Percentiles rank a stretch among this genome's conserved stretches.
Conservation (phyloP, 208 protist species). For the Entamoeba invadens region DNA sequence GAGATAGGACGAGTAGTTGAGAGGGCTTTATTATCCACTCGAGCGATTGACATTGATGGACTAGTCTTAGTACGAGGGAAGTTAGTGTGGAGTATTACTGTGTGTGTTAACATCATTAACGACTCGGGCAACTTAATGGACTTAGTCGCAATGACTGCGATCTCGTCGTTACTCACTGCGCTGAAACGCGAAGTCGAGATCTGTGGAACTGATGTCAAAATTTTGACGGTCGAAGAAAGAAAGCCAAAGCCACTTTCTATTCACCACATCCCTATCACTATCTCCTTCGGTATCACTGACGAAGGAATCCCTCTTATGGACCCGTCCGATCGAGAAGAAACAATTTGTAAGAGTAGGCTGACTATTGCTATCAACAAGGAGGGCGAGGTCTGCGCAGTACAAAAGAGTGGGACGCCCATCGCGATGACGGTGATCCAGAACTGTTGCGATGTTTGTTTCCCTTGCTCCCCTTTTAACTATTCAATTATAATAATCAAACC, state of each 20-base stretch:
- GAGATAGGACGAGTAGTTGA: neutral
- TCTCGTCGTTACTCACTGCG: neutral
- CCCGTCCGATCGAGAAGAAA: neutral
- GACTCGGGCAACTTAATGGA: neutral
- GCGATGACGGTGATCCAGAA: neutral
- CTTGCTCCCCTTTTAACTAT: no score
- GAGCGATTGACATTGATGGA: neutral
- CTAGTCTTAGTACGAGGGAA: neutral
- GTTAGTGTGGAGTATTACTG: neutral
- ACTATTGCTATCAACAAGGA: neutral
- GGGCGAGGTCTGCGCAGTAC: neutral
- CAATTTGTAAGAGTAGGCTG: neutral
- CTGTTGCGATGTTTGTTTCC: neutral
- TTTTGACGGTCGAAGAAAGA: neutral
- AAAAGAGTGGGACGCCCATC: neutral
- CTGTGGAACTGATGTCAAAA: neutral
- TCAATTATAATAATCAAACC: no score
- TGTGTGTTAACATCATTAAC: neutral
- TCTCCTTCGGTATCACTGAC: neutral
- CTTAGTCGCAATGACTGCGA: neutral
- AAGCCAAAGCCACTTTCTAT: neutral
- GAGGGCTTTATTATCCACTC: neutral
- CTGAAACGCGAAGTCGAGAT: neutral
- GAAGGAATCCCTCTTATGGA: neutral
- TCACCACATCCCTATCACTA: neutral